These are phyloP conservation scores for Limnanthes douglasii DNA, from an alignment of 345 rosid genomes.

Conservation along the genomic window DNA sequence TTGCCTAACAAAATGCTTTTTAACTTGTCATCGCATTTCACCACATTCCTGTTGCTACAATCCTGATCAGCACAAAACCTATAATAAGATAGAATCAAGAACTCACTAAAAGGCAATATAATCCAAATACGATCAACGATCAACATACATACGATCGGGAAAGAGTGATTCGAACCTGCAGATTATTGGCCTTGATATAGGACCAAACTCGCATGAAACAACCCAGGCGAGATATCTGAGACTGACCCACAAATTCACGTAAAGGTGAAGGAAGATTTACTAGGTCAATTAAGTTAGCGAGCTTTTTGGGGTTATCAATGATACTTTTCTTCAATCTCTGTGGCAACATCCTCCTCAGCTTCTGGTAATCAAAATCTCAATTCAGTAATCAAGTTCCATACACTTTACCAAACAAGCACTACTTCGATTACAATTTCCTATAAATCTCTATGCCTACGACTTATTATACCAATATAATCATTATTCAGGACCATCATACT, in stretches of 20 bases:
- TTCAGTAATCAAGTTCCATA: too few species aligned
- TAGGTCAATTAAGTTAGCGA: constrained; percentile 71
- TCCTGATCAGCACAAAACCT: constrained; percentile 40
- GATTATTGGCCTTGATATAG: constrained; percentile 74
- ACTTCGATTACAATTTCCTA: too few species aligned
- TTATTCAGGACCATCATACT: background rate
- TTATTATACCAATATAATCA: too few species aligned
- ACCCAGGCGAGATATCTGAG: constrained; percentile 79
- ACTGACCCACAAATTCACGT: constrained; percentile 79
- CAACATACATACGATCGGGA: too few species aligned
- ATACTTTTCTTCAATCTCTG: constrained; percentile 55
- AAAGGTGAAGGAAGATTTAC: constrained; percentile 76
- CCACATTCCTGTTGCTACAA: constrained; percentile 65
- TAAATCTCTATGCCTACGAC: too few species aligned
- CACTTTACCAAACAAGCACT: too few species aligned
- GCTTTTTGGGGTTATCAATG: constrained; percentile 69
- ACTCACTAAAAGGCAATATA: too few species aligned
- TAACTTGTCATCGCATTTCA: constrained; percentile 67
- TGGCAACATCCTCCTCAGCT: constrained; percentile 38
- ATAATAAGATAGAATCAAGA: constrained; percentile 6
- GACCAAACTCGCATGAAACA: constrained; percentile 89
- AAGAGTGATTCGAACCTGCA: constrained; percentile 57
- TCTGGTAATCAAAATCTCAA: constrained; percentile 3
- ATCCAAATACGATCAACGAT: too few species aligned
- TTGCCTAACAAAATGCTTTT: constrained; percentile 61